Percentiles rank a stretch among this genome's conserved stretches.
Evolutionary conservation across 371 early-diverging fungal species (phyloP).

Genomic region (Mortierella sp.): DNA sequence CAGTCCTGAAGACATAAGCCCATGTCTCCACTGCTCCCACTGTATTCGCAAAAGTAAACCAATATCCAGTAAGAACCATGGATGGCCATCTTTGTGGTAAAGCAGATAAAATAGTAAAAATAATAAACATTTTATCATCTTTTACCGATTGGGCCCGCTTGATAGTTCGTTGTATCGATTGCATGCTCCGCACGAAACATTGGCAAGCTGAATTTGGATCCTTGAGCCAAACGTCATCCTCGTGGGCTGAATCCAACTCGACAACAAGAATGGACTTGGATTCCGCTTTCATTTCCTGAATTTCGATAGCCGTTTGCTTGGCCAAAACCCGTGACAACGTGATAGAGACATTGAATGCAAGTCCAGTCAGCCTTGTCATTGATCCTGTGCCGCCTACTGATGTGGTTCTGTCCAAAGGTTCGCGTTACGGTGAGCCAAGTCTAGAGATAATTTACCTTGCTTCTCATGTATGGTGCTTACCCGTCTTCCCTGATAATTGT

Average conservation of each 20-base stretch:
- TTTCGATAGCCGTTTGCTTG: slow-evolving; percentile 7
- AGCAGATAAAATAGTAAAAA: background rate
- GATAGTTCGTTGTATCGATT: slow-evolving; percentile 3
- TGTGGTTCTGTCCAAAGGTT: background rate
- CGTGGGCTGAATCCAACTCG: background rate
- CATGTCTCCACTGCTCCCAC: background rate
- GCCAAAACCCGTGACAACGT: slow-evolving; percentile 15
- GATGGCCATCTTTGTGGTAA: too few relatives aligned
- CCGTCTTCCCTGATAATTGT: slow-evolving; percentile 13
- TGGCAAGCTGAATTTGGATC: background rate
- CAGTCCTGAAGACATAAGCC: background rate
- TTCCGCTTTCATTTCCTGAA: background rate
- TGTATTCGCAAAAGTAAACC: background rate
- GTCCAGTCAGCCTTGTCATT: slow-evolving; percentile 31
- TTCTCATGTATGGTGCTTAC: slow-evolving; percentile 1
- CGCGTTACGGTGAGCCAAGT: too few relatives aligned
- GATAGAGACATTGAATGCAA: slow-evolving; percentile 21
- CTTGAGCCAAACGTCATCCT: background rate
- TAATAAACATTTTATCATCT: background rate
- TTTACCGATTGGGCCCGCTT: slow-evolving; percentile 17
- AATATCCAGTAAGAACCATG: too few relatives aligned
- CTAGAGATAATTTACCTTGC: background rate
- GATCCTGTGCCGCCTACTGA: slow-evolving; percentile 4
- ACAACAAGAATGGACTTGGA: slow-evolving; percentile 8
- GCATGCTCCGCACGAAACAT: slow-evolving; percentile 18